These are phyloP conservation scores for Suhomyces kunorum DNA, from an alignment of 1,139 yeast genomes.

Conservation along the genomic window DNA sequence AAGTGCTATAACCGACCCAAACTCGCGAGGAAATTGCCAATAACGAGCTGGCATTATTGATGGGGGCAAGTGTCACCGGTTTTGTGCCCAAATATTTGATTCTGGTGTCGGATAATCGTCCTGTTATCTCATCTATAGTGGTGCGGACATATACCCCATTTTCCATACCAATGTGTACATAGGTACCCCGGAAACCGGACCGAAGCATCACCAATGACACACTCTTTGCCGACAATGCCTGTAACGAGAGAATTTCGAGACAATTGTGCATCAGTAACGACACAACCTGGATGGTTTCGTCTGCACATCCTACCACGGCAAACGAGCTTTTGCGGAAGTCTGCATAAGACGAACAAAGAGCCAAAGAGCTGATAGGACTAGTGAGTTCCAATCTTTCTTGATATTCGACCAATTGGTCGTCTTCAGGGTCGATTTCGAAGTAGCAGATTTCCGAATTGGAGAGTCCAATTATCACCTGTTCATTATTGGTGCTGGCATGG, in stretches of 20 bases:
- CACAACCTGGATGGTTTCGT: slow-evolving; percentile 67
- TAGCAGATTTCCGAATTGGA: slow-evolving; percentile 77
- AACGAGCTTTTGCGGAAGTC: slow-evolving; percentile 55
- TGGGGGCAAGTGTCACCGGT: slow-evolving; percentile 53
- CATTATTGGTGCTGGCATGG: slow-evolving; percentile 60
- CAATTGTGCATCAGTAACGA: slow-evolving; percentile 66
- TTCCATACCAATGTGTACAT: slow-evolving; percentile 74
- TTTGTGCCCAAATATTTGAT: slow-evolving; percentile 74
- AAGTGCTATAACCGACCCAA: slow-evolving; percentile 35
- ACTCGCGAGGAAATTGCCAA: slow-evolving; percentile 48
- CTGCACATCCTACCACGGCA: slow-evolving; percentile 71
- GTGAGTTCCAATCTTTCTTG: slow-evolving; percentile 61
- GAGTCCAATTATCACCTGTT: slow-evolving; percentile 70
- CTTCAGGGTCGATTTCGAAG: slow-evolving; percentile 69
- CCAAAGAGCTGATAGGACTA: slow-evolving; percentile 51
- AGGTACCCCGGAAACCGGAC: slow-evolving; percentile 14
- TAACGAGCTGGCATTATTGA: slow-evolving; percentile 28
- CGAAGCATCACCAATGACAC: slow-evolving; percentile 46
- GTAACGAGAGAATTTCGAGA: slow-evolving; percentile 63
- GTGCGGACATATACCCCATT: slow-evolving; percentile 80
- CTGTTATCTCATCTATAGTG: slow-evolving; percentile 57
- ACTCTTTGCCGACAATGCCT: slow-evolving; percentile 65
- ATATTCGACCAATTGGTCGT: slow-evolving; percentile 70
- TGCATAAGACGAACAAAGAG: slow-evolving; percentile 47
- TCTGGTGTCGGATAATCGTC: slow-evolving; percentile 65